These are phyloP conservation scores for Bipolaris cookei DNA, from an alignment of 2,329 filamentous ascomycete genomes.

Conservation along the genomic window DNA sequence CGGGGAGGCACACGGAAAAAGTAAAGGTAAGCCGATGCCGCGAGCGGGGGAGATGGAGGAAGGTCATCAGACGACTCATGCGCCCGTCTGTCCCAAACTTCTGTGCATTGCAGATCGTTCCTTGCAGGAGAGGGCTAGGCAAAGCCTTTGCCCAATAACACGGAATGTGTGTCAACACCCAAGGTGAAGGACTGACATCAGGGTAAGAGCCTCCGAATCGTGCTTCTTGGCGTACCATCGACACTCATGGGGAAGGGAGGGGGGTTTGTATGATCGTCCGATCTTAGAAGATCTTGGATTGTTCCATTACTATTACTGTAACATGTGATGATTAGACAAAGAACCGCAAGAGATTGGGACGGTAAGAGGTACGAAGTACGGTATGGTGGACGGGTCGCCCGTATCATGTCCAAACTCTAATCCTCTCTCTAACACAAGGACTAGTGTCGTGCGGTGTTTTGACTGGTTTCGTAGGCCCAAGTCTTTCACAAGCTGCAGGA, in stretches of 20 bases:
- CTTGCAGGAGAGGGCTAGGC: background rate
- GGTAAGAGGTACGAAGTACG: background rate
- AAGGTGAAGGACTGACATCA: background rate
- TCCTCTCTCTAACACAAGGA: background rate
- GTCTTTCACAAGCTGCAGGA: background rate
- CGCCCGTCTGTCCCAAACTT: slow-evolving; percentile 3
- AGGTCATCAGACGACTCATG: background rate
- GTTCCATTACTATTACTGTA: too few species aligned
- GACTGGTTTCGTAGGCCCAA: background rate
- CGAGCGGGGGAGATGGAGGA: background rate
- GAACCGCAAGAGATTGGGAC: too few species aligned
- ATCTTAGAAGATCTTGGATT: too few species aligned
- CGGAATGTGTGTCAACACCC: background rate
- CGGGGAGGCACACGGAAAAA: background rate
- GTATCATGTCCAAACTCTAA: slow-evolving; percentile 2
- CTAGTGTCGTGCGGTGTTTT: background rate
- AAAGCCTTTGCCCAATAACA: background rate
- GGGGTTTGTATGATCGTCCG: too few species aligned
- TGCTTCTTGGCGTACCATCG: background rate
- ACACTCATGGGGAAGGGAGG: background rate
- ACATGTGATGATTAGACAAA: too few species aligned
- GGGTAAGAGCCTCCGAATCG: background rate
- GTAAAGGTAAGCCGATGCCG: background rate
- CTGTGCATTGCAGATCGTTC: background rate
- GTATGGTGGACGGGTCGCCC: background rate